Evolutionary conservation across 495 filamentous ascomycete genomes (phyloP).

Genomic region (Aspergillus saccharolyticus): DNA sequence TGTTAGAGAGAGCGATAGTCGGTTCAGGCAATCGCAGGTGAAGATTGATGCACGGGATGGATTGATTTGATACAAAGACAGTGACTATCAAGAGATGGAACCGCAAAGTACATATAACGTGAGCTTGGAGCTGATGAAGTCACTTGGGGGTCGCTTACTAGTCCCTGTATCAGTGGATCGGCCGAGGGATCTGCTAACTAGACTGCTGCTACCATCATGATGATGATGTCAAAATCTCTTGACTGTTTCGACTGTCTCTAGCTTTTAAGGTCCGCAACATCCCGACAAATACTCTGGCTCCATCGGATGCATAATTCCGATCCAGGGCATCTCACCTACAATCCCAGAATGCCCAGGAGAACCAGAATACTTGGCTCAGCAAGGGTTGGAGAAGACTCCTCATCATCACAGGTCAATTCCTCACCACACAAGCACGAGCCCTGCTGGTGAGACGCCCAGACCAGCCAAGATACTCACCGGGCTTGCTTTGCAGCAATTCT

Average conservation of each 20-base stretch:
- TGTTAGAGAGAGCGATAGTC: neutral
- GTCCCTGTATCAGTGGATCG: neutral
- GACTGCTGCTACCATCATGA: neutral
- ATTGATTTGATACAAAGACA: neutral
- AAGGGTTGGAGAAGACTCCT: constrained; percentile 9
- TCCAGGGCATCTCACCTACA: neutral
- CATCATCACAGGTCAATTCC: neutral
- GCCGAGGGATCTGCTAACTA: neutral
- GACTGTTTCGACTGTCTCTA: neutral
- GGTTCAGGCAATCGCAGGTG: neutral
- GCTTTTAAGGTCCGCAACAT: neutral
- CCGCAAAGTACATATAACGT: neutral
- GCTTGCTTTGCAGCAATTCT: neutral
- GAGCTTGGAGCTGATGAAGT: constrained; percentile 9
- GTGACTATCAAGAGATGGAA: neutral
- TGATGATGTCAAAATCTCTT: constrained; percentile 11
- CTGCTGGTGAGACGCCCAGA: neutral
- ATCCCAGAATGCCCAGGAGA: constrained; percentile 8
- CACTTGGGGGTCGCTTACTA: constrained; percentile 1
- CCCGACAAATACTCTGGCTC: neutral
- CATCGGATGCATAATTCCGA: neutral
- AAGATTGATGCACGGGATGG: neutral
- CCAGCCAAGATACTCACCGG: neutral
- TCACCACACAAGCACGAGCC: neutral
- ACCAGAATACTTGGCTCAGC: constrained; percentile 24